Evolutionary conservation across 495 filamentous ascomycete genomes (phyloP).

Genomic region (Melanomma pulvis-pyrius): DNA sequence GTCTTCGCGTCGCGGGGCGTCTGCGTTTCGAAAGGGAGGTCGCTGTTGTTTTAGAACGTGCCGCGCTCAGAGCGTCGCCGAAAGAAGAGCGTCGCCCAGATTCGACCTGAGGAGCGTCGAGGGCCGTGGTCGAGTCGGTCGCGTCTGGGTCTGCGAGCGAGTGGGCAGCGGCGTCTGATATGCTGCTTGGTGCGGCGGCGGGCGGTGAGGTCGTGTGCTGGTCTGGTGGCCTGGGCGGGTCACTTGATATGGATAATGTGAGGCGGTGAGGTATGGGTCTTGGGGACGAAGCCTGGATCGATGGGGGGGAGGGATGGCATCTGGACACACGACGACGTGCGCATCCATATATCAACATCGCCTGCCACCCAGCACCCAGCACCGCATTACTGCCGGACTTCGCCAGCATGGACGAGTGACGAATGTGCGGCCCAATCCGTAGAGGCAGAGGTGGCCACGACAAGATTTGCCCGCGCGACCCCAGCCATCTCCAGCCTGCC

Average conservation of each 20-base stretch:
- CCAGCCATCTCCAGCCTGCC: constrained; percentile 18
- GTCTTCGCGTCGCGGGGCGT: constrained; percentile 5
- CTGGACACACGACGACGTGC: constrained; percentile 17
- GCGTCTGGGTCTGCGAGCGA: neutral
- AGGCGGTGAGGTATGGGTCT: constrained; percentile 17
- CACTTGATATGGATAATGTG: constrained; percentile 4
- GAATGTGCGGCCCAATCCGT: constrained; percentile 4
- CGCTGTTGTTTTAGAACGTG: constrained; percentile 34
- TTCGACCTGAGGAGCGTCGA: neutral
- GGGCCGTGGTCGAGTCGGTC: neutral
- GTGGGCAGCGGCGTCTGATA: constrained; percentile 1
- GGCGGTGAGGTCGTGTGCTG: neutral
- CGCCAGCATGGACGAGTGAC: constrained; percentile 29
- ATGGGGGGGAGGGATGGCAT: constrained; percentile 5
- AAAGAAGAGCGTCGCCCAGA: neutral
- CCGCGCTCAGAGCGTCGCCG: constrained; percentile 22
- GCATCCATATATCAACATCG: constrained; percentile 25
- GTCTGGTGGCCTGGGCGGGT: constrained; percentile 10
- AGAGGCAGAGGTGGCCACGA: constrained; percentile 3
- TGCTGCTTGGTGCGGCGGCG: neutral
- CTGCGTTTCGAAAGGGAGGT: constrained; percentile 24
- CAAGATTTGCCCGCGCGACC: constrained; percentile 11
- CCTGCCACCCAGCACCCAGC: constrained; percentile 23
- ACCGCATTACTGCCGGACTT: constrained; percentile 16
- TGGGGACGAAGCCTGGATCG: neutral